phyloP scores from a whole-genome alignment of 1,284 basidiomycete species.

The Trichosporon ovoides region DNA sequence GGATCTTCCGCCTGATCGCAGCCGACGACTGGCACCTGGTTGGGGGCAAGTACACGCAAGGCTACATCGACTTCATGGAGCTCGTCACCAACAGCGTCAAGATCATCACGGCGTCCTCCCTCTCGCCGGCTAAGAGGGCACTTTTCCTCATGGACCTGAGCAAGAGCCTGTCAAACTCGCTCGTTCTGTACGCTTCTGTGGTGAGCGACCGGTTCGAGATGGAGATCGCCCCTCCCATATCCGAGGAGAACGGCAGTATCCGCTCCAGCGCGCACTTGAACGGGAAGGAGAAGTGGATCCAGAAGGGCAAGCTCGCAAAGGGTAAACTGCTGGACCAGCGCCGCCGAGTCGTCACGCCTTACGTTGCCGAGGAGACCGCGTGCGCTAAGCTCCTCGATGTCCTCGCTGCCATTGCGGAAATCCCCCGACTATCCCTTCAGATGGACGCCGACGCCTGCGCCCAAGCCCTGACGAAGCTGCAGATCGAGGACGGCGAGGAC shows the following conservation, averaged over 20 bases:
- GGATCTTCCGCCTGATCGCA: slow-evolving; percentile 45
- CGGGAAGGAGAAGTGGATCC: slow-evolving; percentile 47
- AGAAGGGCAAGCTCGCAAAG: slow-evolving; percentile 46
- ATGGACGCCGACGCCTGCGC: neutral
- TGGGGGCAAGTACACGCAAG: slow-evolving; percentile 41
- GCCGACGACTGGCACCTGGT: slow-evolving; percentile 37
- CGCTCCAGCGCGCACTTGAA: slow-evolving; percentile 12
- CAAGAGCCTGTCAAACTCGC: slow-evolving; percentile 40
- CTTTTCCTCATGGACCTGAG: slow-evolving; percentile 47
- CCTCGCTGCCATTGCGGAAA: slow-evolving; percentile 26
- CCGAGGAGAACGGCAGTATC: neutral
- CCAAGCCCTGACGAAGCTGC: slow-evolving; percentile 14
- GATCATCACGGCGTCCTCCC: slow-evolving; percentile 40
- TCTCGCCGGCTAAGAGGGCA: slow-evolving; percentile 46
- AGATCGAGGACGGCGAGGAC: slow-evolving; percentile 39
- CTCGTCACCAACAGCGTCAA: slow-evolving; percentile 40
- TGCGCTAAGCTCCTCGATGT: slow-evolving; percentile 48
- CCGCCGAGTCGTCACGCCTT: slow-evolving; percentile 13
- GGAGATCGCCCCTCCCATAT: slow-evolving; percentile 31
- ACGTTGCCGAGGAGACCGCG: slow-evolving; percentile 15
- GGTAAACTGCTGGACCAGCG: slow-evolving; percentile 29
- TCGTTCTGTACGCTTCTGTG: slow-evolving; percentile 42
- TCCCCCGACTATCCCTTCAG: neutral
- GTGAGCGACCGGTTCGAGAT: slow-evolving; percentile 39
- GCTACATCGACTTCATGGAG: slow-evolving; percentile 47